Evolutionary conservation across 1,139 yeast species (phyloP).

Genomic region (Hansenula anomala): DNA sequence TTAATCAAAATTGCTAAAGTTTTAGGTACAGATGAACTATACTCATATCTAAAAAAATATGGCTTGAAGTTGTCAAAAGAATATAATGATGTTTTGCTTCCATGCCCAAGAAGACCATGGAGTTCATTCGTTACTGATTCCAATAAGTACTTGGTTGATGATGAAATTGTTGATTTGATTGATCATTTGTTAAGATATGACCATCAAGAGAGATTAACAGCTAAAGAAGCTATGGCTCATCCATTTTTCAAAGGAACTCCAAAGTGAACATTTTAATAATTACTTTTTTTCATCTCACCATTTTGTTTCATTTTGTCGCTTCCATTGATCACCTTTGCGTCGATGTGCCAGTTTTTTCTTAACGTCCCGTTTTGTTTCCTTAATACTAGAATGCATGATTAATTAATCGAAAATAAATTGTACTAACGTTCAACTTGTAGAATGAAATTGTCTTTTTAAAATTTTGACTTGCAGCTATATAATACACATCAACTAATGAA

Average conservation of each 20-base stretch:
- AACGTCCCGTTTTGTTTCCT: not conserved
- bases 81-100: slow-evolving; percentile 71
- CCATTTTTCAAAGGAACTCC: slow-evolving; percentile 43
- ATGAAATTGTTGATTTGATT: slow-evolving; percentile 75
- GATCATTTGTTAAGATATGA: slow-evolving; percentile 85
- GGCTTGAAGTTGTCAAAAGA: slow-evolving; percentile 73
- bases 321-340: too few species aligned
- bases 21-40: slow-evolving; percentile 83
- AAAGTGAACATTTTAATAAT: not conserved
- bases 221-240: slow-evolving; percentile 92
- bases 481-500: too few species aligned
- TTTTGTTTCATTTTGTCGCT: not conserved
- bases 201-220: slow-evolving; percentile 92
- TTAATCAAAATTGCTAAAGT: slow-evolving; percentile 91
- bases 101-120: slow-evolving; percentile 89
- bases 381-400: not conserved
- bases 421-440: too few species aligned
- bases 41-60: slow-evolving; percentile 70
- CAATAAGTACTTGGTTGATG: slow-evolving; percentile 64
- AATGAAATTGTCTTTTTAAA: not conserved
- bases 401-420: too few species aligned
- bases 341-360: too few species aligned
- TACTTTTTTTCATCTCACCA: not conserved
- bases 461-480: too few species aligned
- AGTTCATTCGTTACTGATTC: slow-evolving; percentile 66